Evolutionary conservation across 78 protist genomes (phyloP).

Genomic region (slime mould (Dictyostelium discoideum)): DNA sequence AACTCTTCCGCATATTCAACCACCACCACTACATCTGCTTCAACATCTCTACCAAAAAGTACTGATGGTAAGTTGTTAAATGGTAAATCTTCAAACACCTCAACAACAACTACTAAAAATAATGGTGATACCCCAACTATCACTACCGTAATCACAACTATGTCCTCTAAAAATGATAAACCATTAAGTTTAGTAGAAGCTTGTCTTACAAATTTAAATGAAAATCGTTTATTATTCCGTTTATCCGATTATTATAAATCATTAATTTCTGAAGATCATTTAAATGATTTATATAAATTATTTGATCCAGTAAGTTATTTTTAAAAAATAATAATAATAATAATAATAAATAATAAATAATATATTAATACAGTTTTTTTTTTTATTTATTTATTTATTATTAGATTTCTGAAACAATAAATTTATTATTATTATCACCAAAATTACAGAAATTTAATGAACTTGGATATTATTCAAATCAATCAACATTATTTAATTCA

Average conservation of each 20-base stretch:
- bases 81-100: neutral
- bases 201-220: neutral
- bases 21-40: neutral
- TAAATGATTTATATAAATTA: conserved; percentile 5
- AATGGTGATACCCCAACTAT: neutral
- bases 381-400: neutral
- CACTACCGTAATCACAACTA: neutral
- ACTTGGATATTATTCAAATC: conserved; percentile 1
- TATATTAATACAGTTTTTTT: neutral
- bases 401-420: conserved; percentile 37
- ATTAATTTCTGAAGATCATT: neutral
- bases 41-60: neutral
- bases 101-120: neutral
- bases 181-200: neutral
- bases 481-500: conserved; percentile 9
- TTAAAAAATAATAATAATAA: neutral
- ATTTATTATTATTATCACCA: conserved; percentile 25
- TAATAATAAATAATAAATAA: neutral
- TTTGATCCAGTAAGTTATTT: neutral
- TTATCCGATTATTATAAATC: neutral
- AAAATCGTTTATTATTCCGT: neutral
- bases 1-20: neutral
- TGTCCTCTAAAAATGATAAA: neutral
- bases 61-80: neutral
- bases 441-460: neutral